Percentiles rank a stretch among this genome's conserved stretches.
phyloP scores from a whole-genome alignment of 2,329 filamentous ascomycete genomes.

The Paramyrothecium roridum region DNA sequence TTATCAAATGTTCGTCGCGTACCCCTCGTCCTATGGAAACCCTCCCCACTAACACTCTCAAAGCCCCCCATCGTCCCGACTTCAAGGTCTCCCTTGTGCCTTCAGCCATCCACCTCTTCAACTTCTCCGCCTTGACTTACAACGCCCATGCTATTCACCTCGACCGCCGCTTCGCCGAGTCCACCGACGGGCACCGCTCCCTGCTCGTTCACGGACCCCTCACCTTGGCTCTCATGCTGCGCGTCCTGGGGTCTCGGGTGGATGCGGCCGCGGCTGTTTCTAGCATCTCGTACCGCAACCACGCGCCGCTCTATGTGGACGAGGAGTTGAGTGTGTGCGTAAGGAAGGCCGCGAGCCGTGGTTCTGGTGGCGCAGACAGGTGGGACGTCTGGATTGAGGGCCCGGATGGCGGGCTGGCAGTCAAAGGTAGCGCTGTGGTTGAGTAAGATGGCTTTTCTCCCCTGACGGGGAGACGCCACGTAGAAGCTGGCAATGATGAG shows the following conservation, averaged over 20 bases:
- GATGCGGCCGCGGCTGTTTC: slow-evolving; percentile 33
- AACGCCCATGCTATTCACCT: slow-evolving; percentile 93
- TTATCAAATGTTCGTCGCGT: slow-evolving; percentile 22
- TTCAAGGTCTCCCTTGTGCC: slow-evolving; percentile 57
- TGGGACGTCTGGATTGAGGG: slow-evolving; percentile 68
- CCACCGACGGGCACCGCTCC: slow-evolving; percentile 70
- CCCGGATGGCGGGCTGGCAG: slow-evolving; percentile 57
- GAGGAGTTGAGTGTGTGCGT: slow-evolving; percentile 71
- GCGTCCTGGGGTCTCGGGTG: slow-evolving; percentile 44
- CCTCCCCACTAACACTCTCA: slow-evolving; percentile 3
- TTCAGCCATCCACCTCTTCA: slow-evolving; percentile 71
- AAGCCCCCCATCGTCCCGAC: slow-evolving; percentile 31
- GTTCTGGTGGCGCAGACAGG: slow-evolving; percentile 32
- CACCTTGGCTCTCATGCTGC: slow-evolving; percentile 72
- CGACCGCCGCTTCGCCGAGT: slow-evolving; percentile 65
- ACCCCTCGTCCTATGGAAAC: neutral
- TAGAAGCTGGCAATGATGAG: neutral
- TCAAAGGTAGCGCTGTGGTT: slow-evolving; percentile 49
- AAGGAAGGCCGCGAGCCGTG: slow-evolving; percentile 34
- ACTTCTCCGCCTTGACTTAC: slow-evolving; percentile 86
- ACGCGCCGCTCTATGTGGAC: slow-evolving; percentile 74
- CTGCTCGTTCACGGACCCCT: slow-evolving; percentile 87
- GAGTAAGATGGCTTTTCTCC: neutral
- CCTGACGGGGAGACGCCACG: too few relatives aligned
- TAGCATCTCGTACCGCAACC: slow-evolving; percentile 73